Percentiles rank a stretch among this genome's conserved stretches.
These are phyloP conservation scores for Epichloe typhina DNA, from an alignment of 2,329 filamentous ascomycete species.

Conservation along the genomic window DNA sequence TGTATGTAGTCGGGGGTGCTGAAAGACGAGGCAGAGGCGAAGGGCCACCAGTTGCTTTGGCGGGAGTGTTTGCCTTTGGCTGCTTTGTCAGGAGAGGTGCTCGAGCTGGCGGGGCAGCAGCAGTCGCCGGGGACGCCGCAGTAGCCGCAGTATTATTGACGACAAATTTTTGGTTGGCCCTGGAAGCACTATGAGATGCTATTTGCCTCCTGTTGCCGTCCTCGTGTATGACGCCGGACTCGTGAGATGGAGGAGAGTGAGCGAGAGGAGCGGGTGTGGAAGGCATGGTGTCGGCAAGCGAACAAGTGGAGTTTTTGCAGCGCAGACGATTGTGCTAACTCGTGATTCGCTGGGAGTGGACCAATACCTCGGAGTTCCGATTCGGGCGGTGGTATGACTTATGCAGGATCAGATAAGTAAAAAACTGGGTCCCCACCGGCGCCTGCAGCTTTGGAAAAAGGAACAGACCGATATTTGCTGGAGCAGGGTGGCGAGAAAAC, in stretches of 20 bases:
- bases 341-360: slow-evolving; percentile 5
- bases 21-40: slow-evolving; percentile 17
- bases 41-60: slow-evolving; percentile 16
- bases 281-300: slow-evolving; percentile 12
- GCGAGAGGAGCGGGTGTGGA: slow-evolving; percentile 9
- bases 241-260: slow-evolving; percentile 9
- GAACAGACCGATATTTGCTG: not conserved
- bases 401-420: slow-evolving; percentile 6
- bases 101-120: slow-evolving; percentile 10
- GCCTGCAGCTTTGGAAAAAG: not conserved
- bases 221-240: not conserved
- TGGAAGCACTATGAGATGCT: not conserved
- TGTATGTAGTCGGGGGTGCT: slow-evolving; percentile 24
- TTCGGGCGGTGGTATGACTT: slow-evolving; percentile 3
- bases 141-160: slow-evolving; percentile 10
- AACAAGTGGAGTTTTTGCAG: slow-evolving; percentile 6
- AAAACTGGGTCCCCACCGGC: not conserved
- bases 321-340: slow-evolving; percentile 2
- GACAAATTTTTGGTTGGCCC: not conserved
- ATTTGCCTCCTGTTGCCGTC: not conserved
- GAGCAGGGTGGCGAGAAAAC: not conserved
- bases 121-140: slow-evolving; percentile 5
- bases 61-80: slow-evolving; percentile 6
- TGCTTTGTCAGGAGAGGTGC: slow-evolving; percentile 13
- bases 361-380: slow-evolving; percentile 17